These are phyloP conservation scores for Aspergillus hancockii DNA, from an alignment of 495 filamentous ascomycete genomes.

Conservation along the genomic window DNA sequence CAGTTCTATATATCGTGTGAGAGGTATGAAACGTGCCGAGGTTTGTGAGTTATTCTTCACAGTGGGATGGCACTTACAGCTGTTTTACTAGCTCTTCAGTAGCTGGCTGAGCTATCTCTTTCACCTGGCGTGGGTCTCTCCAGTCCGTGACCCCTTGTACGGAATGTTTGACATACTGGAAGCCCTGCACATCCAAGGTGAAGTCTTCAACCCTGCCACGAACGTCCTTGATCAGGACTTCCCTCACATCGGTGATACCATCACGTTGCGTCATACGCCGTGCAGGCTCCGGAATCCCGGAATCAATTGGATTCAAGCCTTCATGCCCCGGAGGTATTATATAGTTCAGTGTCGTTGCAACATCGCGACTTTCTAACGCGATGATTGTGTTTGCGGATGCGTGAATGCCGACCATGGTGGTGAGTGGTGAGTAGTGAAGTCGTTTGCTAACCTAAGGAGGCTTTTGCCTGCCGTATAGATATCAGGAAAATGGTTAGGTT, in stretches of 20 bases:
- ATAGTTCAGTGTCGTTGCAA: background rate
- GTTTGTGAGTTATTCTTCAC: too few relatives aligned
- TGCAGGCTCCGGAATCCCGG: background rate
- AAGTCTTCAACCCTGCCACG: background rate
- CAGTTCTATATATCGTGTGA: conserved; percentile 12
- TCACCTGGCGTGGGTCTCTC: background rate
- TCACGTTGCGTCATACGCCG: background rate
- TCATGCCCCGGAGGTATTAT: background rate
- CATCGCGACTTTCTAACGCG: background rate
- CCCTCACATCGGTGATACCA: background rate
- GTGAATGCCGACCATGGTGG: too few relatives aligned
- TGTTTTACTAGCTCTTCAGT: background rate
- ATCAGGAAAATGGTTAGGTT: too few relatives aligned
- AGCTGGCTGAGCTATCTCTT: background rate
- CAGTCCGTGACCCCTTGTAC: background rate
- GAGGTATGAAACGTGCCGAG: too few relatives aligned
- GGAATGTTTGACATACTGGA: background rate
- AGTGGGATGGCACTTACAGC: background rate
- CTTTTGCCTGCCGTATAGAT: too few relatives aligned
- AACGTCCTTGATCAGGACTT: background rate
- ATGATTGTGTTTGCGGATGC: too few relatives aligned
- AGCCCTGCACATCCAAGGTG: background rate
- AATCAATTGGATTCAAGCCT: background rate
- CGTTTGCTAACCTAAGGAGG: too few relatives aligned
- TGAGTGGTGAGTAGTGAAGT: too few relatives aligned